Evolutionary conservation across 441 rosid genomes (phyloP).

Genomic region (Raphanus hybrid): DNA sequence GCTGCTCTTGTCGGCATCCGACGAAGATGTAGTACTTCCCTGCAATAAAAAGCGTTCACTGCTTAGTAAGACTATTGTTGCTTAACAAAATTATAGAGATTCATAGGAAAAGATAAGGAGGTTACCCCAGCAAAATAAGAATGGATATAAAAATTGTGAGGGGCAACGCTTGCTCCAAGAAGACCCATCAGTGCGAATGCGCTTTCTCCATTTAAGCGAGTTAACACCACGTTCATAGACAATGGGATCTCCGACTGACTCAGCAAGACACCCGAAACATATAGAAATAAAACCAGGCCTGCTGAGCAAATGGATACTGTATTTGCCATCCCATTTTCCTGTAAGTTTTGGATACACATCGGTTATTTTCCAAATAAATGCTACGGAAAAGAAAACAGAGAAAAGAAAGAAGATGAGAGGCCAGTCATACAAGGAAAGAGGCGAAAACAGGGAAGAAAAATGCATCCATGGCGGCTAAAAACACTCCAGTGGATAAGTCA

Average conservation of each 20-base stretch:
- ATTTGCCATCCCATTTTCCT: constrained; percentile 74
- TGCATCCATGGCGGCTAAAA: constrained; percentile 89
- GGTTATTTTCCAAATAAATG: constrained; percentile 13
- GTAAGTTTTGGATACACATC: constrained; percentile 32
- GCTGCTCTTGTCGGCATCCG: constrained; percentile 59
- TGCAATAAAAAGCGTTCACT: constrained; percentile 43
- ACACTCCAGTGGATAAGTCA: constrained; percentile 80
- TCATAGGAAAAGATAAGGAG: constrained; percentile 18
- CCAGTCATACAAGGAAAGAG: constrained; percentile 67
- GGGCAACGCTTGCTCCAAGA: constrained; percentile 97
- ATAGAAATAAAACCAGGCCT: constrained; percentile 64
- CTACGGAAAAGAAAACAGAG: neutral
- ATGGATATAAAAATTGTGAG: constrained; percentile 97
- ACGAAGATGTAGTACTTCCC: constrained; percentile 61
- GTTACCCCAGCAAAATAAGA: constrained; percentile 84
- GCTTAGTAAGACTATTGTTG: constrained; percentile 22
- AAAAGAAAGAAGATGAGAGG: constrained; percentile 11
- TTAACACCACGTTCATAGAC: constrained; percentile 58
- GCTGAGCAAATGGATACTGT: constrained; percentile 59
- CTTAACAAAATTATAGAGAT: neutral
- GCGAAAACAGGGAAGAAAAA: constrained; percentile 80
- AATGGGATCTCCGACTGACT: constrained; percentile 86
- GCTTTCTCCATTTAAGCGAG: constrained; percentile 77
- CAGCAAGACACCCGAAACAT: constrained; percentile 70
- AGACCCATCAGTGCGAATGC: constrained; percentile 91